Evolutionary conservation across 2,329 filamentous ascomycete genomes (phyloP).

Genomic region (Iodosphaeria phyllophila): DNA sequence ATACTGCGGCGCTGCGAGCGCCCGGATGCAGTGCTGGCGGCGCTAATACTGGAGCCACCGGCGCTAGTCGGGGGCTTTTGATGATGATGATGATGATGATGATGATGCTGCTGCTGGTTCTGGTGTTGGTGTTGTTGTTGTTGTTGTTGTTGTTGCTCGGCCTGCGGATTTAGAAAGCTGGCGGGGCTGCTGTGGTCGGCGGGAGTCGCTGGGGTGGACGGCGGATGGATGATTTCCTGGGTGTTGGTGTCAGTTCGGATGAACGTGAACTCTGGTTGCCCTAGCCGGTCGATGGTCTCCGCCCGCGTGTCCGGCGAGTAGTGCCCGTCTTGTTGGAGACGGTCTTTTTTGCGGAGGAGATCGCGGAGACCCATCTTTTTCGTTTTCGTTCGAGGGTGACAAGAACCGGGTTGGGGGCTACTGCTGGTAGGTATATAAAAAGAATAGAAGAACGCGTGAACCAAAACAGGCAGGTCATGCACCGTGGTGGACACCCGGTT

Average conservation of each 20-base stretch:
- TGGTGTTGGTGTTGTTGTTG: too few relatives aligned
- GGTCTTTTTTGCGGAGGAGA: conserved; percentile 34
- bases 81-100: too few relatives aligned
- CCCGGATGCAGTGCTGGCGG: conserved; percentile 7
- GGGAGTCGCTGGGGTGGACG: conserved; percentile 17
- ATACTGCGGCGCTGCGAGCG: conserved; percentile 21
- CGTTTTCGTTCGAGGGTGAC: too few relatives aligned
- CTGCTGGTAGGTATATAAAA: too few relatives aligned
- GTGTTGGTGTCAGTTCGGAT: conserved; percentile 67
- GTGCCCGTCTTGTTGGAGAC: conserved; percentile 17
- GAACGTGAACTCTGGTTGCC: conserved; percentile 57
- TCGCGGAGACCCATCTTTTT: conserved; percentile 37
- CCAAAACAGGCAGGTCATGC: too few relatives aligned
- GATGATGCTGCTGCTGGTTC: too few relatives aligned
- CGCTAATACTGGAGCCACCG: too few relatives aligned
- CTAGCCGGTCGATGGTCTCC: conserved; percentile 17
- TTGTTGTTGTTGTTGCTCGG: conserved; percentile 12
- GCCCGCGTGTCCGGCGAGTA: conserved; percentile 17
- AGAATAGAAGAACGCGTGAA: too few relatives aligned
- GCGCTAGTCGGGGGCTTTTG: too few relatives aligned
- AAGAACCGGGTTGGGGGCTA: too few relatives aligned
- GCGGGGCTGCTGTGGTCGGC: conserved; percentile 7
- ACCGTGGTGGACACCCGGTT: too few relatives aligned
- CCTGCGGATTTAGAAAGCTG: conserved; percentile 10
- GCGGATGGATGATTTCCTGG: conserved; percentile 61